Percentiles rank a stretch among this genome's conserved stretches.
phyloP scores from a whole-genome alignment of 169 alveolate species.

The Cyclospora cayetanensis region DNA sequence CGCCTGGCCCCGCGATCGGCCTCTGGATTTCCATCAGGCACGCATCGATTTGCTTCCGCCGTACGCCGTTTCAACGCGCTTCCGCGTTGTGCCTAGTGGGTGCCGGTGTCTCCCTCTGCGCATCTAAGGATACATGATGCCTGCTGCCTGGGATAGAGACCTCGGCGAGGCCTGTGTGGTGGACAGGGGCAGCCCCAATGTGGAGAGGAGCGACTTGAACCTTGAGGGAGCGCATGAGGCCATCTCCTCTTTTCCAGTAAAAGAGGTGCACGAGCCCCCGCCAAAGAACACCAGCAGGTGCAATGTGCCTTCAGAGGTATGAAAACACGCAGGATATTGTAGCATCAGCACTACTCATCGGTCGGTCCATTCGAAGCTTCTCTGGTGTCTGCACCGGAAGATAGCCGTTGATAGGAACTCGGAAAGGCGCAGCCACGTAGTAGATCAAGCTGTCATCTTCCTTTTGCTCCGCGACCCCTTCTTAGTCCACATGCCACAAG shows the following conservation, averaged over 20 bases:
- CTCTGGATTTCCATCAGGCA: too few relatives aligned
- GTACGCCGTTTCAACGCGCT: too few relatives aligned
- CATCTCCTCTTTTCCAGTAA: slow-evolving; percentile 63
- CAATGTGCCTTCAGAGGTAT: slow-evolving; percentile 62
- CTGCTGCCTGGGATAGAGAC: slow-evolving; percentile 52
- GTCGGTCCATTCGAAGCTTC: too few relatives aligned
- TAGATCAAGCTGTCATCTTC: too few relatives aligned
- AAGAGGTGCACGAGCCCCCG: slow-evolving; percentile 58
- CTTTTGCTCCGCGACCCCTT: not conserved
- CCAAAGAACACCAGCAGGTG: slow-evolving; percentile 67
- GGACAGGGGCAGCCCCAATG: slow-evolving; percentile 48
- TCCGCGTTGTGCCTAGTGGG: too few relatives aligned
- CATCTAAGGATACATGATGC: not conserved
- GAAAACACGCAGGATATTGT: too few relatives aligned
- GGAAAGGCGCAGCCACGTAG: too few relatives aligned
- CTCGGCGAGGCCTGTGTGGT: slow-evolving; percentile 47
- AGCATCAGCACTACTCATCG: too few relatives aligned
- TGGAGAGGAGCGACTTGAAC: slow-evolving; percentile 24
- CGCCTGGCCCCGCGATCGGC: too few relatives aligned
- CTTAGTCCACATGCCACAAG: not conserved
- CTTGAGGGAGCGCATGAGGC: slow-evolving; percentile 21
- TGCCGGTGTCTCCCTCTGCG: not conserved
- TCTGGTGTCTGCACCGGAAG: too few relatives aligned
- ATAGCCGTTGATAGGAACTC: too few relatives aligned
- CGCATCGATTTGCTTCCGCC: too few relatives aligned